These are phyloP conservation scores for Seiridium cupressi DNA, from an alignment of 2,329 filamentous ascomycete genomes.

Conservation along the genomic window DNA sequence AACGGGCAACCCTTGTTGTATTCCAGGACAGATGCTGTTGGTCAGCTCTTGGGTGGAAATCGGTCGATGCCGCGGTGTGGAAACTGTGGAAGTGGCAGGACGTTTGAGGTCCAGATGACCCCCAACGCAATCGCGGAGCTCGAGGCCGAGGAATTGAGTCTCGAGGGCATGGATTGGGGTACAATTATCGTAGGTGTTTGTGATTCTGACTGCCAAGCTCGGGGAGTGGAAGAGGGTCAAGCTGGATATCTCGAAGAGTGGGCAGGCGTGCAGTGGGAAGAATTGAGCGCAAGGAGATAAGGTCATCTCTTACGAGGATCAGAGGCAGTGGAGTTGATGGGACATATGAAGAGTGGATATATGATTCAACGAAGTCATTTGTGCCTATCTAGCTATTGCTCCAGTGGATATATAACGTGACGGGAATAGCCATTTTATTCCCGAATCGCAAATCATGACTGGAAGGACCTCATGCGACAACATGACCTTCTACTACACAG, in stretches of 20 bases:
- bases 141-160: constrained; percentile 69
- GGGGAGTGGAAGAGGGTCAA: constrained; percentile 55
- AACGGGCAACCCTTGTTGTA: constrained; percentile 75
- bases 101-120: constrained; percentile 90
- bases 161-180: constrained; percentile 97
- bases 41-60: constrained; percentile 51
- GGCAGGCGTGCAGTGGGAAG: constrained; percentile 98
- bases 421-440: no score
- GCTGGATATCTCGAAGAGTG: constrained; percentile 89
- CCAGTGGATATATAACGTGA: no score
- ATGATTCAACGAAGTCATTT: no score
- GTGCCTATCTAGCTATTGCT: no score
- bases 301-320: background rate
- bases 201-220: constrained; percentile 70
- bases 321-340: background rate
- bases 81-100: constrained; percentile 71
- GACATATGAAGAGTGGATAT: no score
- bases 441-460: no score
- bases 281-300: constrained; percentile 43
- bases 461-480: no score
- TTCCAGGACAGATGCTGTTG: constrained; percentile 72
- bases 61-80: constrained; percentile 69
- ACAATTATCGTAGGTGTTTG: constrained; percentile 88
- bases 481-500: no score
- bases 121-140: constrained; percentile 88